Evolutionary conservation across 1,284 basidiomycete genomes (phyloP).

Genomic region (Vanrija sp.): DNA sequence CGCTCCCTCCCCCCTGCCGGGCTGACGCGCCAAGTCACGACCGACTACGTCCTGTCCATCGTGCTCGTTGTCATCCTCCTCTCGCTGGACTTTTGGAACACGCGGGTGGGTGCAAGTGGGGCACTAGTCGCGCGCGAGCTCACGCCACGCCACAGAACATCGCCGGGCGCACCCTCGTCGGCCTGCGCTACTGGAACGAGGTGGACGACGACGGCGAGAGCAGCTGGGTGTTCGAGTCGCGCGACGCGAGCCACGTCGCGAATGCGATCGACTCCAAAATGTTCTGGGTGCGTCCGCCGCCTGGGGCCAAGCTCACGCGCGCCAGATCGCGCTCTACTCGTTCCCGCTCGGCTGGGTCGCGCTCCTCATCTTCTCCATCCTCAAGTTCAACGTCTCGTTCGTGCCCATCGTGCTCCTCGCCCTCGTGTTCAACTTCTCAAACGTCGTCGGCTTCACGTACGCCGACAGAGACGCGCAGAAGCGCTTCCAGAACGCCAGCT

Average conservation of each 20-base stretch:
- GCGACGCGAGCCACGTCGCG: conserved; percentile 79
- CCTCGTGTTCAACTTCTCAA: conserved; percentile 85
- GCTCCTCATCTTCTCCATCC: conserved; percentile 76
- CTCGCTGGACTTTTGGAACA: conserved; percentile 96
- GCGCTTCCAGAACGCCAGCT: conserved; percentile 68
- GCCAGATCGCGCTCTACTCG: conserved; percentile 72
- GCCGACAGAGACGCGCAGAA: conserved; percentile 85
- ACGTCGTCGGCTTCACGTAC: conserved; percentile 65
- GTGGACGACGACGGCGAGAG: conserved; percentile 94
- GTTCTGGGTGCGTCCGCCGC: conserved; percentile 2
- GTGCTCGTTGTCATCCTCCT: conserved; percentile 85
- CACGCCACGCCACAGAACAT: conserved; percentile 63
- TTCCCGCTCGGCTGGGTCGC: conserved; percentile 83
- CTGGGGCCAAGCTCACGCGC: conserved; percentile 34
- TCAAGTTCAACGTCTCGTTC: conserved; percentile 85
- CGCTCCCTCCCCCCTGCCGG: neutral
- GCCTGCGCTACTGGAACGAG: conserved; percentile 93
- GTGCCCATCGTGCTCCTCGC: conserved; percentile 83
- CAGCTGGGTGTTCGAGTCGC: conserved; percentile 91
- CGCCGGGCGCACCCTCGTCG: conserved; percentile 82
- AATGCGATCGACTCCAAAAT: conserved; percentile 80
- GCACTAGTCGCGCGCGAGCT: neutral
- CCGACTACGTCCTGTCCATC: conserved; percentile 86
- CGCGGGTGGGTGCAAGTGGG: conserved; percentile 57
- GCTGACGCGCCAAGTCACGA: conserved; percentile 57